phyloP scores from a whole-genome alignment of 140 eudicot genomes.

The Flaveria floridana region DNA sequence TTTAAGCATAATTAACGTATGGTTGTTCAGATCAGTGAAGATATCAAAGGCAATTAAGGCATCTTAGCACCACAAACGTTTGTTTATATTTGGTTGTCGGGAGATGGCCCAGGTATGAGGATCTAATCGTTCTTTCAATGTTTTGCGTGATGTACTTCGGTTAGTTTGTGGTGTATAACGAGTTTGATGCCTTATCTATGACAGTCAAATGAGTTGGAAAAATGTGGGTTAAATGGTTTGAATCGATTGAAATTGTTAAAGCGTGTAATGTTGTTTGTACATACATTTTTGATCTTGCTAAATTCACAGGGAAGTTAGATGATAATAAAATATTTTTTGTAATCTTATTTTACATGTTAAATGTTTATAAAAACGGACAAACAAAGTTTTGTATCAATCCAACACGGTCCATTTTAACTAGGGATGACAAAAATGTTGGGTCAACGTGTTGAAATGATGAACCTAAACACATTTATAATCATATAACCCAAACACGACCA shows the following conservation, averaged over 20 bases:
- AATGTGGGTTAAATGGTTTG: no score
- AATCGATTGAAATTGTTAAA: no score
- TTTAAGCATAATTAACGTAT: conserved; percentile 17
- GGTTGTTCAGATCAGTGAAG: conserved; percentile 13
- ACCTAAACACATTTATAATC: not conserved
- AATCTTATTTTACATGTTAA: no score
- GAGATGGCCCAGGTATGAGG: conserved; percentile 42
- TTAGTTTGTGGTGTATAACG: no score
- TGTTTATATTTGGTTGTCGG: conserved; percentile 14
- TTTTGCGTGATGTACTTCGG: not conserved
- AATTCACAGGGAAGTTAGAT: no score
- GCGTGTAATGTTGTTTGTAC: no score
- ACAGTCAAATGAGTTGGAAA: no score
- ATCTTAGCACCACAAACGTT: conserved; percentile 26
- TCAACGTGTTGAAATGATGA: not conserved
- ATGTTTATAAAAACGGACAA: no score
- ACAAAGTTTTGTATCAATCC: not conserved
- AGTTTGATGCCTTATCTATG: no score
- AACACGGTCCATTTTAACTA: not conserved
- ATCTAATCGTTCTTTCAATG: not conserved
- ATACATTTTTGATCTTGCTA: no score
- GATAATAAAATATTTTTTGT: no score
- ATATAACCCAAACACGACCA: not conserved
- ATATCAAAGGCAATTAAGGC: conserved; percentile 15
- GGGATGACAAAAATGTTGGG: not conserved